A percentile compares a stretch with the other conserved stretches of the same genome.
phyloP scores from a whole-genome alignment of 345 rosid species.

The Ricinus communis region DNA sequence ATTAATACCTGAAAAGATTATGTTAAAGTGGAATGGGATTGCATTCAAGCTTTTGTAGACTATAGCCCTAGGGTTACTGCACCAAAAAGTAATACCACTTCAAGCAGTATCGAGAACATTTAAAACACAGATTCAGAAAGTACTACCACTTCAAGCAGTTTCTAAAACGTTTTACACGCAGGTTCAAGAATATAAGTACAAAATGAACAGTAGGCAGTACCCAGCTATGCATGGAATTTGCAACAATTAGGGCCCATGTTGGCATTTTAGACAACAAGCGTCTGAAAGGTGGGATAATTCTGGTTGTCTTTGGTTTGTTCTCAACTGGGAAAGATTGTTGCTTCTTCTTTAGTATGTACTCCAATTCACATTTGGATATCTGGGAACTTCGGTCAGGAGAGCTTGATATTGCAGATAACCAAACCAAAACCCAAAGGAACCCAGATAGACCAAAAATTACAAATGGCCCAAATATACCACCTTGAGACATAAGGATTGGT shows the following conservation, averaged over 20 bases:
- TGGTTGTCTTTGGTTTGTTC: slow-evolving; percentile 41
- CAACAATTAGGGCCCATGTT: slow-evolving; percentile 89
- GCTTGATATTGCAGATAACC: slow-evolving; percentile 83
- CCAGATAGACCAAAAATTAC: slow-evolving; percentile 91
- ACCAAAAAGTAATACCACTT: background rate
- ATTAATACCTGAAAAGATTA: background rate
- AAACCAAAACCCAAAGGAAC: slow-evolving; percentile 88
- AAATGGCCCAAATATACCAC: slow-evolving; percentile 88
- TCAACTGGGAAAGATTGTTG: slow-evolving; percentile 37
- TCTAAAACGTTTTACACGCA: slow-evolving; percentile 10
- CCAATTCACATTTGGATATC: slow-evolving; percentile 78
- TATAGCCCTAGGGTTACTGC: background rate
- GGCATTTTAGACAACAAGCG: slow-evolving; percentile 85
- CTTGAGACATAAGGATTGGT: slow-evolving; percentile 89
- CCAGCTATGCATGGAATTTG: slow-evolving; percentile 98
- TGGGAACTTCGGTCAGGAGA: slow-evolving; percentile 72
- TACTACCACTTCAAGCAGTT: background rate
- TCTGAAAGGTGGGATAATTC: slow-evolving; percentile 74
- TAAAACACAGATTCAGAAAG: slow-evolving; percentile 1
- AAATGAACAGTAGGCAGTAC: slow-evolving; percentile 37
- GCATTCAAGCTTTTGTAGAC: background rate
- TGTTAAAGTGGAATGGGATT: background rate
- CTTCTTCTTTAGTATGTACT: slow-evolving; percentile 55
- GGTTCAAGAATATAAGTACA: slow-evolving; percentile 1
- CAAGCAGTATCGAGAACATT: background rate